Evolutionary conservation across 2,329 filamentous ascomycete genomes (phyloP).

Genomic region (Cladophialophora chaetospira): DNA sequence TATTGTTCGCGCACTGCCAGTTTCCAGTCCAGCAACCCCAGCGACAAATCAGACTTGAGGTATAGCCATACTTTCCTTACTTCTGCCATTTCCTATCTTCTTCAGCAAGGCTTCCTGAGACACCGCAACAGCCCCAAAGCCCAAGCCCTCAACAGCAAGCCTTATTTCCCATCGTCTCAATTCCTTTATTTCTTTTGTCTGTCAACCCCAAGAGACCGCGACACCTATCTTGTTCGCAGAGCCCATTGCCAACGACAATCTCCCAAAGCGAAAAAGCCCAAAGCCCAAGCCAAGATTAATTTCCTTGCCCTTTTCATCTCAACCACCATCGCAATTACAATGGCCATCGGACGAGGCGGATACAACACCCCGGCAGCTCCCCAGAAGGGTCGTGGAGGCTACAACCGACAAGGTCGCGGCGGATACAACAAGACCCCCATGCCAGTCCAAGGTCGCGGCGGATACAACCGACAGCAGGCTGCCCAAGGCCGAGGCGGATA

Average conservation of each 20-base stretch:
- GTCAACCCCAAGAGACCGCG: conserved; percentile 19
- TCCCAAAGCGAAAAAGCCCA: conserved; percentile 9
- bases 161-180: conserved; percentile 5
- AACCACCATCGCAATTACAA: conserved; percentile 19
- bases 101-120: conserved; percentile 6
- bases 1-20: conserved; percentile 14
- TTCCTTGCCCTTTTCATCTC: conserved; percentile 19
- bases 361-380: conserved; percentile 35
- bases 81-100: conserved; percentile 15
- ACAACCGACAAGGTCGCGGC: conserved; percentile 37
- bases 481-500: conserved; percentile 40
- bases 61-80: conserved; percentile 24
- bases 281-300: conserved; percentile 17
- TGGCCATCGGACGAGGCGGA: conserved; percentile 36
- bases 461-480: conserved; percentile 33
- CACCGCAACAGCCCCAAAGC: conserved; percentile 1
- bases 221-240: conserved; percentile 18
- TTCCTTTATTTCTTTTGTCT: conserved; percentile 25
- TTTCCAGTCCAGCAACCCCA: conserved; percentile 5
- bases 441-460: conserved; percentile 16
- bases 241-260: conserved; percentile 16
- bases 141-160: background rate
- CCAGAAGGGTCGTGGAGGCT: conserved; percentile 42
- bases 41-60: conserved; percentile 15
- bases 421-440: conserved; percentile 23